Percentiles rank a stretch among this genome's conserved stretches.
phyloP scores from a whole-genome alignment of 164 flowering plant species.

The Magnolia kwangsiensis region DNA sequence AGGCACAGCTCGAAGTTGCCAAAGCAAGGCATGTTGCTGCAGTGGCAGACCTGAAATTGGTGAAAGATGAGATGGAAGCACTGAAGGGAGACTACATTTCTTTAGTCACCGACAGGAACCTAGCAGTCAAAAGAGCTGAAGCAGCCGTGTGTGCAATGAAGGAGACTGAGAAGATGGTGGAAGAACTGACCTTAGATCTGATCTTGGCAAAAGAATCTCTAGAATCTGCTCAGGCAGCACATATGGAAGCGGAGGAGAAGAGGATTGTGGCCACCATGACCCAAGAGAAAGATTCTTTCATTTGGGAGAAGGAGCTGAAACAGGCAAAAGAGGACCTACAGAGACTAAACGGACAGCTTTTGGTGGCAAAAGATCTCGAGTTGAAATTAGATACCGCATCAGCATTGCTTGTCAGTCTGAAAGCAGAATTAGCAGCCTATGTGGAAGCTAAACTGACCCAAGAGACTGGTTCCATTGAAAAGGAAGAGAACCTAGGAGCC shows the following conservation, averaged over 20 bases:
- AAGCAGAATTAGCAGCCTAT: slow-evolving; percentile 69
- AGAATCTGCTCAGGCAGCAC: slow-evolving; percentile 78
- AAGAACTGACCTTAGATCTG: slow-evolving; percentile 76
- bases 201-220: slow-evolving; percentile 69
- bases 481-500: slow-evolving; percentile 14
- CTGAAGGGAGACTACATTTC: slow-evolving; percentile 43
- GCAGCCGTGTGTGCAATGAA: slow-evolving; percentile 55
- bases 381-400: slow-evolving; percentile 63
- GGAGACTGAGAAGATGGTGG: slow-evolving; percentile 74
- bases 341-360: slow-evolving; percentile 44
- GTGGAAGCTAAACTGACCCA: slow-evolving; percentile 57
- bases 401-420: slow-evolving; percentile 46
- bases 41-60: slow-evolving; percentile 58
- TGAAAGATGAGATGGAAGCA: slow-evolving; percentile 62
- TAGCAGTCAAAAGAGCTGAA: slow-evolving; percentile 53
- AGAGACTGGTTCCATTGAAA: slow-evolving; percentile 25
- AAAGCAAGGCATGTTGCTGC: slow-evolving; percentile 65
- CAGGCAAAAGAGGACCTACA: slow-evolving; percentile 76
- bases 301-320: slow-evolving; percentile 75
- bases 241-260: slow-evolving; percentile 84
- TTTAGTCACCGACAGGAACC: slow-evolving; percentile 51
- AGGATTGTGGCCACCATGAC: slow-evolving; percentile 76
- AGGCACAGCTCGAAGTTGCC: slow-evolving; percentile 85
- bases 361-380: slow-evolving; percentile 53
- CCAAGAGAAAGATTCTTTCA: slow-evolving; percentile 58